phyloP scores from a whole-genome alignment of 2,329 filamentous ascomycete genomes.

The Epichloe typhina region DNA sequence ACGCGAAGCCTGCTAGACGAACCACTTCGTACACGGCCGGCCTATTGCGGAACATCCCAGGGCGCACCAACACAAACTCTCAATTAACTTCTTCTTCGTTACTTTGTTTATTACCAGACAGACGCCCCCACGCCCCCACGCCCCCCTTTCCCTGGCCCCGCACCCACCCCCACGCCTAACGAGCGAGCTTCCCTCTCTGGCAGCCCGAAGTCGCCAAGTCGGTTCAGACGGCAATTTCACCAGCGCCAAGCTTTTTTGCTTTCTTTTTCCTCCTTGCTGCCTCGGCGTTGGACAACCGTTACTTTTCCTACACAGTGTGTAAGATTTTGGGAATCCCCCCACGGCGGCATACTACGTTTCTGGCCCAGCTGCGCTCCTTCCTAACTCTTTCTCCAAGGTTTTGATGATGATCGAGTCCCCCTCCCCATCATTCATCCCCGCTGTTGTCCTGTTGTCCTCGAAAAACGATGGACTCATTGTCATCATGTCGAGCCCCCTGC shows the following conservation, averaged over 20 bases:
- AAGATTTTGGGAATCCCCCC: no score
- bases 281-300: not conserved
- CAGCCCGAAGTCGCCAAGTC: constrained; percentile 23
- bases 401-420: no score
- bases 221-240: constrained; percentile 25
- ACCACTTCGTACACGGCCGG: no score
- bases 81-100: no score
- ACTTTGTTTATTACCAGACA: no score
- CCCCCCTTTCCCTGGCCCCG: not conserved
- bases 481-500: not conserved
- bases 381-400: no score
- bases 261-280: not conserved
- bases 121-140: not conserved
- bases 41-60: no score
- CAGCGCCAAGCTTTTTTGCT: constrained; percentile 12
- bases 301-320: not conserved
- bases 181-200: not conserved
- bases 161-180: not conserved
- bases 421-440: not conserved
- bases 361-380: no score
- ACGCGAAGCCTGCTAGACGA: no score
- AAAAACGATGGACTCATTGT: not conserved
- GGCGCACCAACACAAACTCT: no score
- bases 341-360: no score
- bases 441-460: not conserved